Evolutionary conservation across 2,329 filamentous ascomycete species (phyloP), one percentile per base, ranked within the genome.

Genomic region (Aspergillus fischeri): DNA sequence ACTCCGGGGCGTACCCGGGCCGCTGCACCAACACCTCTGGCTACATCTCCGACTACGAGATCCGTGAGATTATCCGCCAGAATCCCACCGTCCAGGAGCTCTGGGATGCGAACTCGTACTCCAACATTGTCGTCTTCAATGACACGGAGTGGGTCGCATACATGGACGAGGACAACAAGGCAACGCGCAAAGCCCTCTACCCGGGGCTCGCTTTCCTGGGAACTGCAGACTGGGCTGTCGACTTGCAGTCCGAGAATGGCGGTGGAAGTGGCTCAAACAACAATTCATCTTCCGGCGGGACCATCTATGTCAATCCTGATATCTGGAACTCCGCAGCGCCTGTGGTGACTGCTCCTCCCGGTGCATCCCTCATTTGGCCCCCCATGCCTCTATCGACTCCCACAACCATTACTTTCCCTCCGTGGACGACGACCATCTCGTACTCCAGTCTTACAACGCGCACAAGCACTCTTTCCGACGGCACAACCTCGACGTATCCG

Each of bases 41-140:
- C 2, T 77, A 77, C 53, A 68, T 78, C 8, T 58, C 74, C 9
- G 63, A 77, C 51, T 68, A 70, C 2, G 76, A 79, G 65, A 75
- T 79, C 49, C 8, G 61, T 2, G 63, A 70, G 7, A 72, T 77
- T 24, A 17, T 48, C n/a, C 14, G 25, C 6, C 17, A 38, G 27
- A 54, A 53, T n/a, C 52, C 44, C 8, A 49, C 17, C n/a, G 44
- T 21, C 7, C 8, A 49, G 20, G 24, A 21, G 21, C 21, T 21
- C 28, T 54, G 27, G 27, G 55, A 57, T 32, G 24, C 52, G 14
- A 41, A 25, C 21, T 41, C 32, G 11, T 29, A 53, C 35, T 35
- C 44, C 17, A 54, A 60, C 25, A 60, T 69, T 51, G 62, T 66
- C n/a, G 67, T 73, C 44, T 66, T 61, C 53, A 65, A 73, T 32